Percentiles rank a stretch among this genome's conserved stretches.
Conservation (phyloP, 2,329 filamentous ascomycete genomes). For the Paecilomyces niveus region DNA sequence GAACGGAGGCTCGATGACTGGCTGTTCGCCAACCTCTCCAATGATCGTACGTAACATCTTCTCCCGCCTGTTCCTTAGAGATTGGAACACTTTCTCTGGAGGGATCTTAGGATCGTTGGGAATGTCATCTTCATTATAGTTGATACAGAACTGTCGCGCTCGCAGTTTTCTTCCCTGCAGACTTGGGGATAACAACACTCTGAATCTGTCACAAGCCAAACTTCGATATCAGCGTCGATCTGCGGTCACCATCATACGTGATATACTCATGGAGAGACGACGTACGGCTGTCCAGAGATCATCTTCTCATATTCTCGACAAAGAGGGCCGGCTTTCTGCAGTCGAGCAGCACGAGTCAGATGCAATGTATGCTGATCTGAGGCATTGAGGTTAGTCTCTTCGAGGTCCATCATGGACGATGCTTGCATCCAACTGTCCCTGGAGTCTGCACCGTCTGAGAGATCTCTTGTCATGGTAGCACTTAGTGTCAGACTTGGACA, state of each 20-base stretch:
- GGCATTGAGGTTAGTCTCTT: neutral
- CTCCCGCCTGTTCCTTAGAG: conserved; percentile 6
- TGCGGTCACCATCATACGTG: neutral
- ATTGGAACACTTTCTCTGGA: conserved; percentile 5
- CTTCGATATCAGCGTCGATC: neutral
- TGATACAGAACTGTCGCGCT: conserved; percentile 8
- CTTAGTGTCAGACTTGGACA: neutral
- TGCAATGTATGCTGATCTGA: neutral
- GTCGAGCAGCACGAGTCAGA: neutral
- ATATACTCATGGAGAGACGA: neutral
- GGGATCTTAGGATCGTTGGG: conserved; percentile 6
- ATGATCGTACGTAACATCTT: conserved; percentile 8
- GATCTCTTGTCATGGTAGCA: neutral
- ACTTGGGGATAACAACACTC: conserved; percentile 4
- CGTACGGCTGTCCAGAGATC: conserved; percentile 7
- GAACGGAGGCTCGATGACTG: conserved; percentile 53
- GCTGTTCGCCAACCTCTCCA: conserved; percentile 5
- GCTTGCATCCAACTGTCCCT: neutral
- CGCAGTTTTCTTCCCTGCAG: conserved; percentile 7
- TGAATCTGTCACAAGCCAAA: conserved; percentile 3
- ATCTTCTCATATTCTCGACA: conserved; percentile 7
- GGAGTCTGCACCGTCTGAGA: neutral
- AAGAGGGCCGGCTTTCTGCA: neutral
- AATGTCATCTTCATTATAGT: conserved; percentile 9
- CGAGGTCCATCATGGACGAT: neutral